Evolutionary conservation across 805 yeast genomes (phyloP).

Genomic region (Yamadazyma endophytica): DNA sequence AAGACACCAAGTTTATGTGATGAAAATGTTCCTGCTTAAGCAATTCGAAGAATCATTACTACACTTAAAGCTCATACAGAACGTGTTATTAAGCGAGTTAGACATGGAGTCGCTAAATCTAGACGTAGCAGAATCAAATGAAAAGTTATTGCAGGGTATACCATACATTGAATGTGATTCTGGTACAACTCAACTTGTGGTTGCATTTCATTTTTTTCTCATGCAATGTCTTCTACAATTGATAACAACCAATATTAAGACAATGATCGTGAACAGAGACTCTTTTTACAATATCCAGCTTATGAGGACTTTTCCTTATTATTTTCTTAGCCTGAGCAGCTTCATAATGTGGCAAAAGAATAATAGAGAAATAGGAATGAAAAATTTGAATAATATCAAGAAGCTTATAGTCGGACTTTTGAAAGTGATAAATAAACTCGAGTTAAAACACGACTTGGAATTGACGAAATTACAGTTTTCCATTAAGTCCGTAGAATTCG

Average conservation of each 20-base stretch:
- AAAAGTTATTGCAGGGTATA: constrained; percentile 2
- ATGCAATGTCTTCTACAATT: constrained; percentile 23
- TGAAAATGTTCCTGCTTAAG: constrained; percentile 11
- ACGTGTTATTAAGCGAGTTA: constrained; percentile 1
- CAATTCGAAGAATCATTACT: constrained; percentile 8
- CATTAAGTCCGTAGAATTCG: constrained; percentile 4
- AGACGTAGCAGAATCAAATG: background rate
- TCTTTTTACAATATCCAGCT: constrained; percentile 6
- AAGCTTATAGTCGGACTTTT: constrained; percentile 23
- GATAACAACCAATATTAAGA: constrained; percentile 15
- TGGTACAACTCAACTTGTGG: constrained; percentile 11
- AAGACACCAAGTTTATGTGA: constrained; percentile 24
- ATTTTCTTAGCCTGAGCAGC: constrained; percentile 15
- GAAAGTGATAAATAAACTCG: constrained; percentile 15
- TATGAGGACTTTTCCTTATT: constrained; percentile 12
- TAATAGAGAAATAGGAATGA: constrained; percentile 8
- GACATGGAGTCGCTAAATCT: background rate
- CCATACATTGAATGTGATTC: background rate
- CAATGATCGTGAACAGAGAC: constrained; percentile 9
- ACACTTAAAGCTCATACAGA: constrained; percentile 11
- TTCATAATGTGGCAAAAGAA: constrained; percentile 20
- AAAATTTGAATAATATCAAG: constrained; percentile 17
- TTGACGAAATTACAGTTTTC: constrained; percentile 6
- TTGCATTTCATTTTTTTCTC: constrained; percentile 25
- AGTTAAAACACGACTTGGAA: constrained; percentile 4